Base-by-base conservation (phyloP, 2,329 filamentous ascomycete genomes). In the Cordyceps fumosorosea region DNA sequence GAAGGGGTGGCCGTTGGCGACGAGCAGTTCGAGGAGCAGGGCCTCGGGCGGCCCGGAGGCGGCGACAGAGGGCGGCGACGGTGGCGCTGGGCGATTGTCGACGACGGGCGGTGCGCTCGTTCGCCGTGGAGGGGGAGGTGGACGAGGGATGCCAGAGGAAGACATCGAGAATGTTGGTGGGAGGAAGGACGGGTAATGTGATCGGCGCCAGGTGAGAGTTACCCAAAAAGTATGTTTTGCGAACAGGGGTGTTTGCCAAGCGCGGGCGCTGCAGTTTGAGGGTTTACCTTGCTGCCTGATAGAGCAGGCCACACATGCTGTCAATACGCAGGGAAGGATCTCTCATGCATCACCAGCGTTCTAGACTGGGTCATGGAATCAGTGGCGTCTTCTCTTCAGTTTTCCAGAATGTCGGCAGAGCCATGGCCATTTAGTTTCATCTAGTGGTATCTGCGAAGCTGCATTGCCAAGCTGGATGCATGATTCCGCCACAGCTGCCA, bases 1-100 rank as follows among this genome's bases (percentile, higher is more conserved):
- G 65, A 73, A 75, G 0, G 71, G 73, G 0, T 56, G 24, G 18
- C 73, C 73, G 56, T 69, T 74, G 64, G 63, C 73, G 24, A 68
- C 68, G 16, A 74, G 50, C 6, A 75, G 59, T 34, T 74, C 67
- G 18, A 74, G 62, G 4, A 72, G 48, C 44, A 70, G 68, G 5
- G 68, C 64, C 0, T 65, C 66, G 1, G 55, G 11, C 24, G 67
- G 67, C 0, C 63, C 71, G 64, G 65, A 64, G 14, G n/a, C 16
- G n/a, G 42, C 3, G 1, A 66, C 55, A 2, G 32, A 34, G 11
- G 60, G 60, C 3, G 45, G 44, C 12, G 44, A 12, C 12, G 34
- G 29, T 32, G 44, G 52, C 1, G 24, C 1, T 29, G 57, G n/a
- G 14, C 7, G 40, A 4, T 24, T 20, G 24, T 11, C 12, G 3